Evolutionary conservation across 164 flowering plant species (phyloP), one percentile per base, ranked within the genome.

Genomic region (Vitis labrusca): DNA sequence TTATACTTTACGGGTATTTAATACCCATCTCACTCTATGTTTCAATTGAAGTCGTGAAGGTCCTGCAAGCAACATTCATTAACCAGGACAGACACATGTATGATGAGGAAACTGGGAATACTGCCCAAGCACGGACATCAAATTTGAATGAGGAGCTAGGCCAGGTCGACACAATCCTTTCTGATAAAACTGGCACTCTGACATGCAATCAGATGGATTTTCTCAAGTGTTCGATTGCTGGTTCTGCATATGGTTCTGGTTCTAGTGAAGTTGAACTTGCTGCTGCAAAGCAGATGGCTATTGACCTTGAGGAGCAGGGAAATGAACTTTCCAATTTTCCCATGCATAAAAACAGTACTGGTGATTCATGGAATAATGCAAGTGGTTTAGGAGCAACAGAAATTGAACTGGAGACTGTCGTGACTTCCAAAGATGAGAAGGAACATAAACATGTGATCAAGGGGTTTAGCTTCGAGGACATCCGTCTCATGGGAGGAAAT

Each of bases 121-220:
- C 93, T 67, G 93, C 96, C 15, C 79, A 78, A 59, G 98, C 98
- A 37, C 79, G 97, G 62, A 94, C 97, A 56, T 94, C 98, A 68
- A 93, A 93, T 77, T 82, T 93, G 77, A 93, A 93, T 69, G 98
- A 93, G 84, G 98, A 93, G 80, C 82, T 93, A 71, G 98, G 98
- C n/a, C 97, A 91, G 79, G 97, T 93, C 17, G 94, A 91, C 69
- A 93, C 92, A 9, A 91, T 93, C 73, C 91, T 91, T 19, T 89
- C 98, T 56, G 97, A 93, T 80, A 93, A 93, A 85, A 94, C 98
- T 15, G 98, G 98, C 32, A 94, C 98, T 52, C 80, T 94, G 67
- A 94, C 98, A 19, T 90, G 98, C 81, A 95, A 95, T 72, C 98
- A 95, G 79, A 95, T 95, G 99, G 98, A 92, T 64, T 95, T 93